Percentiles rank a stretch among this genome's conserved stretches.
Conservation (phyloP, 495 filamentous ascomycete genomes). For the Tuber indicum region DNA sequence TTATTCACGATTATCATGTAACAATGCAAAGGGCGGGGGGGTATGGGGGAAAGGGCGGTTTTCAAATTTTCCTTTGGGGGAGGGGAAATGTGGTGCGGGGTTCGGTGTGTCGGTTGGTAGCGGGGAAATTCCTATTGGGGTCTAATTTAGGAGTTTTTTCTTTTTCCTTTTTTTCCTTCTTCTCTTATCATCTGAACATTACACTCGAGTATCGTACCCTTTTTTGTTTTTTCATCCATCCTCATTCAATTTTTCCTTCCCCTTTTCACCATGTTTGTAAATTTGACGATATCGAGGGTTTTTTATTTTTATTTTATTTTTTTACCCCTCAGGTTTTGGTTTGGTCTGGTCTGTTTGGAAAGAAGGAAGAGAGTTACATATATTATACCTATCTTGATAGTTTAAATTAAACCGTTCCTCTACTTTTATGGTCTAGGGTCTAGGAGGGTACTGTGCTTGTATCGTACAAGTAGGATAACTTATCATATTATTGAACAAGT, state of each 20-base stretch:
- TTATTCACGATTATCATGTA: constrained; percentile 2
- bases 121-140: not conserved
- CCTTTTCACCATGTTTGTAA: constrained; percentile 4
- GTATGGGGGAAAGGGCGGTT: not conserved
- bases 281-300: not conserved
- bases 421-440: not conserved
- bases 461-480: not conserved
- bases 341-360: not conserved
- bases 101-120: not conserved
- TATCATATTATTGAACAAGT: not conserved
- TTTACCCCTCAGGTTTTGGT: not conserved
- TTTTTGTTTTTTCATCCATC: not conserved
- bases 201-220: not conserved
- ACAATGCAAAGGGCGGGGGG: constrained; percentile 1
- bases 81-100: not conserved
- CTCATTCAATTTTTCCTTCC: not conserved
- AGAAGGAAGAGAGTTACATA: not conserved
- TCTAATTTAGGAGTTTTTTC: constrained; percentile 9
- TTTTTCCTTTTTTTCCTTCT: constrained; percentile 10
- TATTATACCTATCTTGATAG: not conserved
- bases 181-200: not conserved
- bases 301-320: not conserved
- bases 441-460: not conserved
- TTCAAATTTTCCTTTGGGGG: not conserved
- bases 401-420: not conserved